Conservation (phyloP, 768 basidiomycete species). For the Exidia glandulosa region DNA sequence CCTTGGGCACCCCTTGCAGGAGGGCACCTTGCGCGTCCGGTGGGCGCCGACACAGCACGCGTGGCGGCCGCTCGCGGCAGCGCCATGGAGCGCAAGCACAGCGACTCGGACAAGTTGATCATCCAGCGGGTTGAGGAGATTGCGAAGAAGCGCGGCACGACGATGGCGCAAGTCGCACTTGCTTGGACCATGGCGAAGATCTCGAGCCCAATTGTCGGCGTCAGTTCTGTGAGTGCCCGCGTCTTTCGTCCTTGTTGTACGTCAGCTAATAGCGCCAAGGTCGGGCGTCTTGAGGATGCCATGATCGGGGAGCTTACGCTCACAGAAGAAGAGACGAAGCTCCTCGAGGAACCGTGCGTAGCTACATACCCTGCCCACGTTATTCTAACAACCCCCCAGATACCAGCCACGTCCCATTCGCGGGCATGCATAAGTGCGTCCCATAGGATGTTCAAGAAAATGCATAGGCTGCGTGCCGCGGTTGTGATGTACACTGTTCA, state of each 20-base stretch:
- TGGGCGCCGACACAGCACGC: slow-evolving; percentile 3
- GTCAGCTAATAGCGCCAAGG: no score
- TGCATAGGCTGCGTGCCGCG: no score
- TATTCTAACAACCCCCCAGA: no score
- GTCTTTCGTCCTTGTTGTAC: no score
- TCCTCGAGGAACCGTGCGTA: slow-evolving; percentile 20
- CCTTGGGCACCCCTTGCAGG: slow-evolving; percentile 35
- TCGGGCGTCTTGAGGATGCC: slow-evolving; percentile 17
- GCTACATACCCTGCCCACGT: no score
- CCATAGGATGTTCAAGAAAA: no score
- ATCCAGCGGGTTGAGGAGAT: slow-evolving; percentile 25
- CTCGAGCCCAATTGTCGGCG: slow-evolving; percentile 33
- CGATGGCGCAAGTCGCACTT: slow-evolving; percentile 33
- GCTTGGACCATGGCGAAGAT: slow-evolving; percentile 29
- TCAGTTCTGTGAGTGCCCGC: no score
- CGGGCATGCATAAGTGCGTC: no score
- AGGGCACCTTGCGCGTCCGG: slow-evolving; percentile 24
- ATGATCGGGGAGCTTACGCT: slow-evolving; percentile 16
- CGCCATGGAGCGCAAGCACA: neutral
- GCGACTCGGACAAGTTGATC: slow-evolving; percentile 2
- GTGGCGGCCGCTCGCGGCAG: neutral
- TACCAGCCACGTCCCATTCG: no score
- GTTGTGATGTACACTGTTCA: no score
- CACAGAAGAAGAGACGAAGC: slow-evolving; percentile 17
- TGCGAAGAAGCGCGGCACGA: slow-evolving; percentile 23